Conservation (phyloP, 257 asterid genomes). For the Nicotiana paniculata region DNA sequence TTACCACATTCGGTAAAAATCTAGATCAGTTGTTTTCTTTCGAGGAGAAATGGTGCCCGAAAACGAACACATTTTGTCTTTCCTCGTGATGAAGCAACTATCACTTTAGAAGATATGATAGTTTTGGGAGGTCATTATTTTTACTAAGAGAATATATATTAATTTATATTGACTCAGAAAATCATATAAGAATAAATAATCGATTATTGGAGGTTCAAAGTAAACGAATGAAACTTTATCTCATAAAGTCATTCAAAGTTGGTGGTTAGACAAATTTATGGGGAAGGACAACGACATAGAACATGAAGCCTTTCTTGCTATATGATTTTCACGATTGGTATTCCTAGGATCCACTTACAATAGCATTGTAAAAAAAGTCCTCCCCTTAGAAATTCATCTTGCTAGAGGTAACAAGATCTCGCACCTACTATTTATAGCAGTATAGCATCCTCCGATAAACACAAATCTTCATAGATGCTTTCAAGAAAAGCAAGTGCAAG, state of each 20-base stretch:
- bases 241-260: no score
- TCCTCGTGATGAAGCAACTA: background rate
- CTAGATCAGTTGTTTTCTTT: background rate
- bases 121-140: no score
- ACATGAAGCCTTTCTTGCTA: conserved; percentile 23
- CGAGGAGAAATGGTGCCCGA: background rate
- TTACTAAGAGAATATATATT: no score
- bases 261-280: no score
- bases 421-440: conserved; percentile 15
- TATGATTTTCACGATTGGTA: conserved; percentile 27
- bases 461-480: no score
- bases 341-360: background rate
- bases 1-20: background rate
- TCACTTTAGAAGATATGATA: background rate
- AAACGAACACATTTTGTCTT: background rate
- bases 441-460: no score
- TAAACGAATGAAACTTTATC: no score
- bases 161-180: no score
- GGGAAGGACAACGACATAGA: conserved; percentile 9
- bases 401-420: conserved; percentile 19
- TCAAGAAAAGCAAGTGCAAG: no score
- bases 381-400: conserved; percentile 19
- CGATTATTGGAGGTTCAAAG: no score
- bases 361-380: background rate
- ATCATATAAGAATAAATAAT: no score